Evolutionary conservation across 164 flowering plant species (phyloP).

Genomic region (Hamamelis virginiana): DNA sequence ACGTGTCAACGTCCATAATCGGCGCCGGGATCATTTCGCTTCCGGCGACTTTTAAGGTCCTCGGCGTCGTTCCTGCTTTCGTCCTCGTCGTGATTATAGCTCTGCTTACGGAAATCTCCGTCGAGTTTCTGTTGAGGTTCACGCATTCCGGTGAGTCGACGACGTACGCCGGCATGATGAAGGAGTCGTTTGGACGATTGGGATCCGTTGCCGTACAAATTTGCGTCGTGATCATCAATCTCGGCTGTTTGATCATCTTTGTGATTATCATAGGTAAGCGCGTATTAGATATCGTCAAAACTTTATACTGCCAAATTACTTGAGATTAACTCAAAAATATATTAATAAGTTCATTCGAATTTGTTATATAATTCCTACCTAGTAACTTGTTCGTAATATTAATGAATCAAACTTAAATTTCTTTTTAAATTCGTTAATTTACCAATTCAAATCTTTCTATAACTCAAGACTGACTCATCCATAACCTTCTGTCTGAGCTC

Average conservation of each 20-base stretch:
- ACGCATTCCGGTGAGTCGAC: constrained; percentile 56
- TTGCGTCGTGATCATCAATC: constrained; percentile 58
- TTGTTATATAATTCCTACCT: no score
- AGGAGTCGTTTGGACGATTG: constrained; percentile 66
- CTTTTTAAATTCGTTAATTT: no score
- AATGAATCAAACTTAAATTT: no score
- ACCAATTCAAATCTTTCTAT: no score
- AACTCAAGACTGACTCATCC: no score
- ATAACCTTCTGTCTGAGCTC: no score
- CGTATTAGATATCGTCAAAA: no score
- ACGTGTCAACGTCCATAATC: constrained; percentile 84
- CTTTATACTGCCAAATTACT: no score
- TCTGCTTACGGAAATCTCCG: constrained; percentile 61
- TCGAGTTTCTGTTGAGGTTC: constrained; percentile 64
- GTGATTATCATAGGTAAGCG: constrained; percentile 81
- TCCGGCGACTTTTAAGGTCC: constrained; percentile 84
- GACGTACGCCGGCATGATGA: constrained; percentile 81
- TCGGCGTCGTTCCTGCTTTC: constrained; percentile 76
- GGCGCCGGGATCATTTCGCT: constrained; percentile 99
- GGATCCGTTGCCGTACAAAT: constrained; percentile 75
- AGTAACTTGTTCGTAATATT: no score
- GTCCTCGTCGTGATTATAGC: constrained; percentile 54
- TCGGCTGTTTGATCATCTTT: constrained; percentile 69
- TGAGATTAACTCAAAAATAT: no score
- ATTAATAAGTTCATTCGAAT: no score